Evolutionary conservation across 2,329 filamentous ascomycete species (phyloP), one percentile per base, ranked within the genome.

Genomic region (Passalora sequoiae): DNA sequence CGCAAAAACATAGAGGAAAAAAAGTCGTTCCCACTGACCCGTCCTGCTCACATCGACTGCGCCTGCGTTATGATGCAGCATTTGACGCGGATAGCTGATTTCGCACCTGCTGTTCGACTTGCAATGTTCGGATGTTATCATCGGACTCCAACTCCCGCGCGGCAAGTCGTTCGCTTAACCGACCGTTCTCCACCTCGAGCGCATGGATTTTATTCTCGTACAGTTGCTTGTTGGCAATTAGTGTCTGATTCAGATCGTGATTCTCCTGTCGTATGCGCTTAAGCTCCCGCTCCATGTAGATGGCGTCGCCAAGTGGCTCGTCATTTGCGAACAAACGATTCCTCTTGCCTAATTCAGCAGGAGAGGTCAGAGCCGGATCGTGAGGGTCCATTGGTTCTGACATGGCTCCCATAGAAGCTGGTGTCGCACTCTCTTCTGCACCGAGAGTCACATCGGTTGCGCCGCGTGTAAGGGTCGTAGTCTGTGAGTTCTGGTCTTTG

Each of bases 221-320:
- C n/a, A n/a, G n/a, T 27, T 43, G 48, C 22, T 43, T 42, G 44
- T 60, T 54, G 40, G 60, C 27, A 33, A 49, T 45, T 7, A 61
- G 51, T 10, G 63, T 55, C 7, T 57, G 50, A 38, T 69, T 67
- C 48, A 69, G 69, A 49, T 68, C 63, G 21, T 66, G 62, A 44
- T 66, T 67, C 45, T 70, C 65, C 8, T 55, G 55, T 22, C 64
- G 60, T 16, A 73, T 56, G 16, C 66, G 58, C 59, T 66, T 67
- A 37, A 70, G 52, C 50, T 71, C 65, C 6, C 54, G 53, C 43
- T 63, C 59, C 16, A 70, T 56, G 28, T 62, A 54, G 9, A 60
- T 58, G 6, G 50, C 32, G 5, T 66, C 62, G 16, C 20, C 35
- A 12, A 24, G 8, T 6, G 46, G 25, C 16, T 31, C 15, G 13